These are phyloP conservation scores for Penicillium olsonii DNA, from an alignment of 2,329 filamentous ascomycete species.

Conservation along the genomic window DNA sequence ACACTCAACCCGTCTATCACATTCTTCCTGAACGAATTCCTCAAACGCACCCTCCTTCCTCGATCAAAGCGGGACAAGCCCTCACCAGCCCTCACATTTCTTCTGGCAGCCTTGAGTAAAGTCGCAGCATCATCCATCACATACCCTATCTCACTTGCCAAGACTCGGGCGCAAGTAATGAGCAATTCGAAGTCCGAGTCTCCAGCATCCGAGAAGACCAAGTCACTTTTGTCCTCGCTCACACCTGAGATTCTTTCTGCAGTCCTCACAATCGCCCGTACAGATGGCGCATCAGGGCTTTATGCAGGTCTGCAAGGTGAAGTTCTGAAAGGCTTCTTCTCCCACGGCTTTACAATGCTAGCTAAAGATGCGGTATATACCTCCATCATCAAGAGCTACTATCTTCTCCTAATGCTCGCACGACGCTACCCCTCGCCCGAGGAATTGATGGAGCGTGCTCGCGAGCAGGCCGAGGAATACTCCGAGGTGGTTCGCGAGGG, in stretches of 20 bases:
- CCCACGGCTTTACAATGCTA: constrained; percentile 83
- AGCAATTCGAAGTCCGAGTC: constrained; percentile 17
- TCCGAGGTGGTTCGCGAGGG: constrained; percentile 43
- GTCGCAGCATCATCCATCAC: constrained; percentile 73
- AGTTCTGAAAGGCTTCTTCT: constrained; percentile 79
- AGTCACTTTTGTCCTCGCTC: constrained; percentile 14
- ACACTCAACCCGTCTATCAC: constrained; percentile 86
- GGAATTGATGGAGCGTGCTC: constrained; percentile 42
- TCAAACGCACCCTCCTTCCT: constrained; percentile 63
- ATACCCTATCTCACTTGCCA: constrained; percentile 85
- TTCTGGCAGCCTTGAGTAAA: constrained; percentile 77
- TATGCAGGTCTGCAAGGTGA: constrained; percentile 78
- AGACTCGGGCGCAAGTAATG: constrained; percentile 70
- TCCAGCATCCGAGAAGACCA: constrained; percentile 28
- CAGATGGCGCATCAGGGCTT: constrained; percentile 68
- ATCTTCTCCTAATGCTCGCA: constrained; percentile 57
- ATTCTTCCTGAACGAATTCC: constrained; percentile 75
- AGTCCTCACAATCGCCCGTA: constrained; percentile 58
- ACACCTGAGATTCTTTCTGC: constrained; percentile 62
- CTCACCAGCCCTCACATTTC: constrained; percentile 58
- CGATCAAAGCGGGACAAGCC: constrained; percentile 55
- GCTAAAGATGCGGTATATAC: constrained; percentile 77
- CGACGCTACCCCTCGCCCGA: constrained; percentile 47
- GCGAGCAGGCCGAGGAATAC: constrained; percentile 43
- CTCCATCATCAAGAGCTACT: constrained; percentile 71